Evolutionary conservation across 805 yeast genomes (phyloP).

Genomic region (Barnettozyma populi): DNA sequence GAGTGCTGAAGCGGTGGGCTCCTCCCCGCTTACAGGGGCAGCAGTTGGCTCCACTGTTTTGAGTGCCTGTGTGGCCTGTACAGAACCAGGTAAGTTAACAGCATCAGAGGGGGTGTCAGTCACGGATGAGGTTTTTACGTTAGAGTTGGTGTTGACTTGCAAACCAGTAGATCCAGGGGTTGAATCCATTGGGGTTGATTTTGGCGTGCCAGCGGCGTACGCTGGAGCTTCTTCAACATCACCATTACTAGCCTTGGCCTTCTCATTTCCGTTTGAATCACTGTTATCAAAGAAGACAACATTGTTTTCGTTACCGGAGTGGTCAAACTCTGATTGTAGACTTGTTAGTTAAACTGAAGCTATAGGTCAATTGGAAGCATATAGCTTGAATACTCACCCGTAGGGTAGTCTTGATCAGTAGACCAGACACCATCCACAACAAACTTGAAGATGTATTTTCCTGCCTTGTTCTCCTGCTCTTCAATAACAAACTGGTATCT

Average conservation of each 20-base stretch:
- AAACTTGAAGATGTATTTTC: constrained; percentile 23
- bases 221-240: not conserved
- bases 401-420: constrained; percentile 17
- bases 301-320: constrained; percentile 33
- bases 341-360: constrained; percentile 9
- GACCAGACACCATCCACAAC: constrained; percentile 20
- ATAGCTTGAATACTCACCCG: constrained; percentile 18
- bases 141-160: not conserved
- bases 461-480: constrained; percentile 13
- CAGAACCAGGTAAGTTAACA: not conserved
- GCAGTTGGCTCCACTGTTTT: not conserved
- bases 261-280: constrained; percentile 5
- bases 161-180: not conserved
- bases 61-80: not conserved
- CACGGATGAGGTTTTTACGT: not conserved
- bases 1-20: not conserved
- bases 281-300: constrained; percentile 23
- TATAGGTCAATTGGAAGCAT: too few relatives aligned
- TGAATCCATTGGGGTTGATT: not conserved
- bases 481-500: constrained; percentile 14
- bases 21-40: not conserved
- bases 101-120: not conserved
- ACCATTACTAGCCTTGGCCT: not conserved
- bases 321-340: constrained; percentile 26
- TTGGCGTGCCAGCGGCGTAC: not conserved